These are phyloP conservation scores for Flaveria sonorensis DNA, from an alignment of 129 eudicot species.

Conservation along the genomic window DNA sequence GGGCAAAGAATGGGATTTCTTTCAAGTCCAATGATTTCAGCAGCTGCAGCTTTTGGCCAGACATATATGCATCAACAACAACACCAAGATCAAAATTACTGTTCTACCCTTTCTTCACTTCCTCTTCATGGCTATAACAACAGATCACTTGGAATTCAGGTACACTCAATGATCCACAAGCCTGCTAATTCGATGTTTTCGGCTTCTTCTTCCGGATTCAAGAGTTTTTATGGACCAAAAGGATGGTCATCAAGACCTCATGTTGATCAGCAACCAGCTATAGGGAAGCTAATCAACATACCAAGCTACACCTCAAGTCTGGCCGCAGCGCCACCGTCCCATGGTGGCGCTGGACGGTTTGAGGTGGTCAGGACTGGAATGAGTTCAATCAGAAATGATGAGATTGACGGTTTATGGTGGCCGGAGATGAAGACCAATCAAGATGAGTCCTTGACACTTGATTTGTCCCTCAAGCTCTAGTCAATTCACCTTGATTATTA, in stretches of 20 bases:
- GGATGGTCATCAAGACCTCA: conserved; percentile 51
- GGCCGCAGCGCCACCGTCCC: conserved; percentile 13
- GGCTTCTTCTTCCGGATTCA: conserved; percentile 23
- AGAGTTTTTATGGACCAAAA: conserved; percentile 28
- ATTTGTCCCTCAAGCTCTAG: conserved; percentile 61
- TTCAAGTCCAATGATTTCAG: conserved; percentile 38
- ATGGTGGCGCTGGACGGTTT: conserved; percentile 39
- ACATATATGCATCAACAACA: conserved; percentile 40
- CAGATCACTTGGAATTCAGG: conserved; percentile 67
- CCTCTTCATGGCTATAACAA: conserved; percentile 45
- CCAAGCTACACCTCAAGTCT: conserved; percentile 3
- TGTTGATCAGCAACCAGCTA: conserved; percentile 55
- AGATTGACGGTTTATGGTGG: conserved; percentile 37
- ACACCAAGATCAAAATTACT: conserved; percentile 27
- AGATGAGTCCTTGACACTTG: conserved; percentile 50
- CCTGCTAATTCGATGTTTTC: conserved; percentile 38
- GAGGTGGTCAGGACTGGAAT: conserved; percentile 34
- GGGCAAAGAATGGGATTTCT: conserved; percentile 41
- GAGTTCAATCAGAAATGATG: conserved; percentile 30
- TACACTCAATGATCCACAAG: conserved; percentile 63
- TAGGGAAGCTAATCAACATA: conserved; percentile 35
- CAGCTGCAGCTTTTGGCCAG: conserved; percentile 49
- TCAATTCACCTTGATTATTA: not conserved
- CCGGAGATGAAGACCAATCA: conserved; percentile 40
- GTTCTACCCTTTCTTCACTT: conserved; percentile 51